phyloP scores from a whole-genome alignment of 2,329 filamentous ascomycete genomes.

The Phialemonium atrogriseum region DNA sequence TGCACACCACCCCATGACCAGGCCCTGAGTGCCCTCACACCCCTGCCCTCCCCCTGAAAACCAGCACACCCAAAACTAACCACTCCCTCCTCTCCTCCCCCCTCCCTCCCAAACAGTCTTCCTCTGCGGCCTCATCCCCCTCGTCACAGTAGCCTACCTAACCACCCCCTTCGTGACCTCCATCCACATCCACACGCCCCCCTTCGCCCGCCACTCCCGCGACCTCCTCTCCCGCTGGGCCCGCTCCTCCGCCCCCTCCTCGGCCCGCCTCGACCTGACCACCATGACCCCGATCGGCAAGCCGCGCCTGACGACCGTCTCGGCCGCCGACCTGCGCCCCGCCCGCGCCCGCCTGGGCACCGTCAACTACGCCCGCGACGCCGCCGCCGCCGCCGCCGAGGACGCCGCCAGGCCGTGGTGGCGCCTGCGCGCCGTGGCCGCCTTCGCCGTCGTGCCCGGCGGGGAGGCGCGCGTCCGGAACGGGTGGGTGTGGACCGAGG shows the following conservation, averaged over 20 bases:
- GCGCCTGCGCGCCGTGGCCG: slow-evolving; percentile 24
- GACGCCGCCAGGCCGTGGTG: slow-evolving; percentile 23
- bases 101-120: slow-evolving; percentile 33
- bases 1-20: neutral
- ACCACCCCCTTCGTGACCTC: slow-evolving; percentile 65
- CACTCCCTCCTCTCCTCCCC: neutral
- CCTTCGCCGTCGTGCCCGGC: slow-evolving; percentile 24
- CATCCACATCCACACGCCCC: slow-evolving; percentile 61
- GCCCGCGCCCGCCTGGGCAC: slow-evolving; percentile 23
- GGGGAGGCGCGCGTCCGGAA: slow-evolving; percentile 13
- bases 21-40: neutral
- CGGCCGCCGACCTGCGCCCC: slow-evolving; percentile 24
- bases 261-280: slow-evolving; percentile 40
- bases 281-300: slow-evolving; percentile 49
- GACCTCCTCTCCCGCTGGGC: slow-evolving; percentile 46
- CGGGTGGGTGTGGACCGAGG: slow-evolving; percentile 27
- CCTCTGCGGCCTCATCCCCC: slow-evolving; percentile 53
- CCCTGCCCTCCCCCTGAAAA: slow-evolving; percentile 1
- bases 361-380: slow-evolving; percentile 28
- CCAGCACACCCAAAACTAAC: neutral
- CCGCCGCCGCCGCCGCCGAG: slow-evolving; percentile 1
- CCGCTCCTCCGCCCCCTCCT: slow-evolving; percentile 32
- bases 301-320: slow-evolving; percentile 32
- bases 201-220: slow-evolving; percentile 53
- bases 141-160: slow-evolving; percentile 55